A percentile compares a stretch with the other conserved stretches of the same genome.
phyloP scores from a whole-genome alignment of 2,329 filamentous ascomycete genomes.

The Sporothrix dimorphospora region DNA sequence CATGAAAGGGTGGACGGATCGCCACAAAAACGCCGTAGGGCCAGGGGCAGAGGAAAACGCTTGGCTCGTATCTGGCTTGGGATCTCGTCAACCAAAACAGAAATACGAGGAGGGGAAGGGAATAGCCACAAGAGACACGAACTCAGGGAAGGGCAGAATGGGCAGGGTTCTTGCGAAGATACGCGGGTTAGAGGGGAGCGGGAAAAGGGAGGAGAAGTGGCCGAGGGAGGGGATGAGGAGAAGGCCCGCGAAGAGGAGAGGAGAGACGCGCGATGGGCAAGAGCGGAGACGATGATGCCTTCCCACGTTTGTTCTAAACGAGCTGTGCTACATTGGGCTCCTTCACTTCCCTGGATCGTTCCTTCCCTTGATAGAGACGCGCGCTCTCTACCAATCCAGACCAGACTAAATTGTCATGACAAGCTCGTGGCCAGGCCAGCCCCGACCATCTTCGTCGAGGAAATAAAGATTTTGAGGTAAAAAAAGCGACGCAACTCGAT shows the following conservation, averaged over 20 bases:
- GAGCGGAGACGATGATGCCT: slow-evolving; percentile 16
- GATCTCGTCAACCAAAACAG: background rate
- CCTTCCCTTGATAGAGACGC: background rate
- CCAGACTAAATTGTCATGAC: background rate
- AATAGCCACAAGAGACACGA: background rate
- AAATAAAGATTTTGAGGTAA: background rate
- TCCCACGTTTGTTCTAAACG: slow-evolving; percentile 6
- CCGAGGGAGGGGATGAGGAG: slow-evolving; percentile 2
- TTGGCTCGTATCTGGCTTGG: slow-evolving; percentile 7
- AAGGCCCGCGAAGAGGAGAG: background rate
- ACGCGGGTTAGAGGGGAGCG: background rate
- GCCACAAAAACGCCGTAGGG: background rate
- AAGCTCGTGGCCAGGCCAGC: background rate
- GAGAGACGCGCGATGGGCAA: background rate
- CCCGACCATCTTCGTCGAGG: background rate
- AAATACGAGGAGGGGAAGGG: background rate
- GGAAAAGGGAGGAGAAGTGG: background rate
- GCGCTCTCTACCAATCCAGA: background rate
- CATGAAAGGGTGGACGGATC: background rate
- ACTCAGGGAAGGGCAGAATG: background rate
- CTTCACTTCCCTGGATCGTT: background rate
- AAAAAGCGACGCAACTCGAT: background rate
- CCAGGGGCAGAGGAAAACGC: background rate
- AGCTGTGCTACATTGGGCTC: slow-evolving; percentile 10
- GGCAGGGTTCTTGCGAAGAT: background rate